Evolutionary conservation across 2,329 filamentous ascomycete genomes (phyloP), one percentile per base, ranked within the genome.

Genomic region (Daldinia sp.): DNA sequence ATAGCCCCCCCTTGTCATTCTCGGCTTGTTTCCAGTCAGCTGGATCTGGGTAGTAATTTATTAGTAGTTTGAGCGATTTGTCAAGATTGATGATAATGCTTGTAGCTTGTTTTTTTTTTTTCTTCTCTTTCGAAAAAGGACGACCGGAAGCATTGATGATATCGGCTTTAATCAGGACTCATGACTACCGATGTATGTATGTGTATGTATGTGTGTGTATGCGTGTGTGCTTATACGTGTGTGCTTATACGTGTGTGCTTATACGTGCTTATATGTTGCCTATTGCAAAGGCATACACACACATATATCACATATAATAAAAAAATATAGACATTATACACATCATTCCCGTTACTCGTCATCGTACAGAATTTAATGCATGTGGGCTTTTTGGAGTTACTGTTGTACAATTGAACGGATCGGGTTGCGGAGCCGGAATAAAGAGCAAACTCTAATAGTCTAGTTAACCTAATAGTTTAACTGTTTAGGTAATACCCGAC

Each of bases 401-500:
- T 58, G 57, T 51, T 60, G 61, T 51, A 62, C 56, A 65, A 54
- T 56, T 60, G 58, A 55, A 65, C 59, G 58, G 63, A 66, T 61
- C 58, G 35, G 58, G 63, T 58, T 58, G 58, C 58, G 62, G 64
- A 67, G 63, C 53, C 59, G 59, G 62, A 70, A 60, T 35, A 53
- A 57, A 59, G 48, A 37, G 48, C 35, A 57, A 68, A 64, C 65
- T 53, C 53, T 57, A 60, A 68, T 63, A 51, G 54, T 55, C 66
- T 67, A n/a, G n/a, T n/a, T n/a, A 33, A 33, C 35, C 20, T 23
- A 35, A 35, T 63, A 51, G 54, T 55, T 69, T 67, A 39, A 39
- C 15, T 42, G 39, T 48, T 48, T 48, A 70, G 62, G 62, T 70
- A 70, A 70, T 65, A 63, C 68, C 65, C 62, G 62, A 63, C 41